Evolutionary conservation across 768 basidiomycete genomes (phyloP).

Genomic region (Leccinum disarticulatum): DNA sequence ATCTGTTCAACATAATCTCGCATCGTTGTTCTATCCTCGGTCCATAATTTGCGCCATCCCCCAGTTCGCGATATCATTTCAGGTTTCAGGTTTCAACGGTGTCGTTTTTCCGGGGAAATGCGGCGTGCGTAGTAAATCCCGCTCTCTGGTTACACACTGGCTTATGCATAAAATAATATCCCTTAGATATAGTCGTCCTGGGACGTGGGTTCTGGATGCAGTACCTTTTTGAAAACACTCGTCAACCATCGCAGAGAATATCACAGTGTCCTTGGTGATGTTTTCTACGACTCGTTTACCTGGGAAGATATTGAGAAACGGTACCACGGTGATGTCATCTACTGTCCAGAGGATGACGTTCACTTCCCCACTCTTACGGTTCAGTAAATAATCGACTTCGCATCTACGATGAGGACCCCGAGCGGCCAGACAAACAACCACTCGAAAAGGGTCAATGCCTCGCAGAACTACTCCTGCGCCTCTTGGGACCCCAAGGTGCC

Average conservation of each 20-base stretch:
- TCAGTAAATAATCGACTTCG: constrained; percentile 49
- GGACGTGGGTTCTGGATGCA: no score
- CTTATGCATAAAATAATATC: not conserved
- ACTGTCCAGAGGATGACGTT: no score
- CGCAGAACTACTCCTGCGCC: constrained; percentile 54
- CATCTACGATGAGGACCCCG: constrained; percentile 48
- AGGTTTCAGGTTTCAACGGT: constrained; percentile 64
- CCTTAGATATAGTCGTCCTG: constrained; percentile 61
- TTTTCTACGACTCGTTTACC: no score
- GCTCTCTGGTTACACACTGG: not conserved
- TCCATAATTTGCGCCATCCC: constrained; percentile 49
- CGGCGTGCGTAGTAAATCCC: constrained; percentile 51
- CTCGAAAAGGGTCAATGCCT: constrained; percentile 32
- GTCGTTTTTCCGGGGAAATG: constrained; percentile 73
- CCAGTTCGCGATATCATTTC: constrained; percentile 53
- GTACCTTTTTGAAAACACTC: no score
- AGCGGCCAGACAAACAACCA: constrained; percentile 22
- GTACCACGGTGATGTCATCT: no score
- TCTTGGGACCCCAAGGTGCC: constrained; percentile 77
- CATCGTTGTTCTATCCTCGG: constrained; percentile 30
- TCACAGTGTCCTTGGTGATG: no score
- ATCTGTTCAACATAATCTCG: constrained; percentile 50
- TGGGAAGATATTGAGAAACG: no score
- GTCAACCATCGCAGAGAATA: no score
- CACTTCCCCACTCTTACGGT: no score